Evolutionary conservation across 225 moss, liverwort and hornwort genomes (phyloP), one percentile per base, ranked within the genome.

Genomic region (Bryum argenteum): DNA sequence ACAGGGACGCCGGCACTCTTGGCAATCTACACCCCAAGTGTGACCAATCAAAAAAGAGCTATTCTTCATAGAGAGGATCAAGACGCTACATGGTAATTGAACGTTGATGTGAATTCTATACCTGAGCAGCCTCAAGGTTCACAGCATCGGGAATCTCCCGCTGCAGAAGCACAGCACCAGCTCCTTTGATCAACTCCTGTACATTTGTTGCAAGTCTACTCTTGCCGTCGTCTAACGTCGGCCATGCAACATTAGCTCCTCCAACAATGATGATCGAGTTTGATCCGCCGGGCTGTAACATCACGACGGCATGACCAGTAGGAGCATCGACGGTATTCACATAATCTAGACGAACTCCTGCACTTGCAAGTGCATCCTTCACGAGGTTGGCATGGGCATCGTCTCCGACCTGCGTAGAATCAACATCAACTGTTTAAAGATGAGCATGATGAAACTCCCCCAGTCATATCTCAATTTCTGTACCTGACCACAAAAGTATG

Each of bases 71-170:
- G 9, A 65, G 23, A 73, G 58, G 63, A 69, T 64, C 33, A 33
- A 19, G n/a, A n/a, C 3, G 58, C 7, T 67, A 4, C 4, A 33
- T 2, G 33, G 7, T 33, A 5, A 33, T 24, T 62, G 48, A 48
- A 11, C 48, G 71, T 67, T 43, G 18, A 67, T 53, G 28, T 20
- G 28, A 12, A 55, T 62, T 55, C 58, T 45, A 41, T 81, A 85
- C 85, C 88, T 87, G 73, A n/a, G 87, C 89, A 73, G 82, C 89
- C 75, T 89, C 84, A n/a, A 87, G 74, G 47, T 87, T 89, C 58
- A 89, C 86, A 48, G 81, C 63, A 22, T 89, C 89, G 24, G 89
- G 87, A 69, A 89, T 79, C 68, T 89, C 89, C 52, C 89, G 87
- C 79, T 89, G 89, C 75, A 89, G 81, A 70, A 89, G 87, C 71